These are phyloP conservation scores for Aspergillus sp. DNA, from an alignment of 2,329 filamentous ascomycete genomes.

Conservation along the genomic window DNA sequence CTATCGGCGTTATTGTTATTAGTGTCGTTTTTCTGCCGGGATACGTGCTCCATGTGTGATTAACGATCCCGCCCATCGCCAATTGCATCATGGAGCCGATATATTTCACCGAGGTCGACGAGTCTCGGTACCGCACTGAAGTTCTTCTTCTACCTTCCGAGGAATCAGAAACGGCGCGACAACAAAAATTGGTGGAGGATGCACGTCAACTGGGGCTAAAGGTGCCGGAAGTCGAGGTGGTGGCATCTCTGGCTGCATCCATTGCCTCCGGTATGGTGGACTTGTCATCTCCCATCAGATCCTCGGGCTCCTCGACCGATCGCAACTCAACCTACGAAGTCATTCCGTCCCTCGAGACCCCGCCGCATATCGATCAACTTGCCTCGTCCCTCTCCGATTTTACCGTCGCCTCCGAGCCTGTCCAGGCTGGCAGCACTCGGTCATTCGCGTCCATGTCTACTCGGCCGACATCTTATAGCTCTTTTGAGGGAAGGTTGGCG, in stretches of 20 bases:
- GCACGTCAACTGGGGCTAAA: constrained; percentile 42
- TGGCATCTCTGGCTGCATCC: constrained; percentile 40
- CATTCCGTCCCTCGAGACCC: constrained; percentile 26
- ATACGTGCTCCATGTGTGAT: constrained; percentile 15
- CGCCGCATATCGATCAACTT: constrained; percentile 32
- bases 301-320: constrained; percentile 36
- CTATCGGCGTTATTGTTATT: neutral
- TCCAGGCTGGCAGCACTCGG: constrained; percentile 37
- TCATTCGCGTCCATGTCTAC: constrained; percentile 44
- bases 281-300: constrained; percentile 37
- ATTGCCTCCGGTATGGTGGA: constrained; percentile 39
- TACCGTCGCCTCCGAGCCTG: constrained; percentile 32
- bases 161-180: constrained; percentile 41
- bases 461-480: constrained; percentile 43
- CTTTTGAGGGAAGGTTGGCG: constrained; percentile 33
- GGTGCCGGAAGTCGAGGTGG: constrained; percentile 34
- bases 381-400: constrained; percentile 35
- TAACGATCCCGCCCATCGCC: constrained; percentile 16
- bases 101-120: constrained; percentile 32
- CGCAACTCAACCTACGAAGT: constrained; percentile 35
- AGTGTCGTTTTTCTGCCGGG: constrained; percentile 2
- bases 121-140: constrained; percentile 40
- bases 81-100: constrained; percentile 29
- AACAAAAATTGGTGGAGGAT: constrained; percentile 41
- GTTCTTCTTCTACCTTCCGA: constrained; percentile 39